Percentiles rank a stretch among this genome's conserved stretches.
Conservation (phyloP, 257 asterid species). For the Fraxinus pennsylvanica region DNA sequence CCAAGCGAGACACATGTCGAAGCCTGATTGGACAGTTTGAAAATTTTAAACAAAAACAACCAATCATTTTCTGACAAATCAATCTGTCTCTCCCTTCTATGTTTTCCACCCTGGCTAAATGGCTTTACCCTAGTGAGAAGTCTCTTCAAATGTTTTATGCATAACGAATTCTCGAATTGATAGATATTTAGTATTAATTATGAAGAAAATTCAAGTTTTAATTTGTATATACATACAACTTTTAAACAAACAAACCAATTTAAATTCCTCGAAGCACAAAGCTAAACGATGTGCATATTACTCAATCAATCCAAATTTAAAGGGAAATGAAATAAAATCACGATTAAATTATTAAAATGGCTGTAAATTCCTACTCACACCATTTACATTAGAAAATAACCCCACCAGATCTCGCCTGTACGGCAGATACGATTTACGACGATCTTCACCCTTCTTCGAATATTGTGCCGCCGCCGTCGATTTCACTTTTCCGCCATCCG, state of each 20-base stretch:
- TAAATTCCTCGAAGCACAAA: not conserved
- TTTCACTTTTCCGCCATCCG: constrained; percentile 21
- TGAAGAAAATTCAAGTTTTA: not conserved
- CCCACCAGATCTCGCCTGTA: constrained; percentile 50
- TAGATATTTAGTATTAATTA: no score
- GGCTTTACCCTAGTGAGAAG: no score
- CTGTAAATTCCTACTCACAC: constrained; percentile 36
- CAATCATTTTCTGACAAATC: no score
- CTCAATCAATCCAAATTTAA: not conserved
- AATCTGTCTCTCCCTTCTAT: no score
- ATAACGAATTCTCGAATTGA: no score
- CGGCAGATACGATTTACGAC: constrained; percentile 50
- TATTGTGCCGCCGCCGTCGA: constrained; percentile 19
- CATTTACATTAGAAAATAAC: constrained; percentile 35
- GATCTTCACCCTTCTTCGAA: constrained; percentile 33
- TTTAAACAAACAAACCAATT: no score
- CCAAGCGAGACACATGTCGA: no score
- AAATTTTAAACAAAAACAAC: no score
- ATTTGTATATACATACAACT: not conserved
- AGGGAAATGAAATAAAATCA: not conserved
- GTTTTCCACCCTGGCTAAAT: no score
- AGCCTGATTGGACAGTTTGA: no score
- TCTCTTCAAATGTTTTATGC: not conserved
- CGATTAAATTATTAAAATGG: constrained; percentile 30
- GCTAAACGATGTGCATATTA: not conserved